These are phyloP conservation scores for Nakazawaea molendinolei DNA, from an alignment of 805 yeast species.

Conservation along the genomic window DNA sequence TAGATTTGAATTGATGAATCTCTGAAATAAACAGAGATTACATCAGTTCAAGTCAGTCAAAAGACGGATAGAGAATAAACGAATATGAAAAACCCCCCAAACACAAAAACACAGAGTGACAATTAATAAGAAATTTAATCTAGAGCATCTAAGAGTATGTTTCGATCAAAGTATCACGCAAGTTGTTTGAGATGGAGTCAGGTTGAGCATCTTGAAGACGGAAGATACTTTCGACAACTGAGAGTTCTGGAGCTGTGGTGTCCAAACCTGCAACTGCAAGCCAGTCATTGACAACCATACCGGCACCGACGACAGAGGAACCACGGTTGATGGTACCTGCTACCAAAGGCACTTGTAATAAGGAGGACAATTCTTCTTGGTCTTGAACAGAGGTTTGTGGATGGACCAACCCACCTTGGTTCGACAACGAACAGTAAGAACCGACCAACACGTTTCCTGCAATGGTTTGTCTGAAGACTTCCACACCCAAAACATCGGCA, in stretches of 20 bases:
- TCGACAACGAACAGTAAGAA: slow-evolving; percentile 87
- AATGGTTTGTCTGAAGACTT: slow-evolving; percentile 97
- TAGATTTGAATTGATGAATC: too few species aligned
- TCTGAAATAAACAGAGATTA: too few species aligned
- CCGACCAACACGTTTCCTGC: slow-evolving; percentile 98
- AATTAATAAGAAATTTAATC: not conserved
- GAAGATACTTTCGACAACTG: slow-evolving; percentile 95
- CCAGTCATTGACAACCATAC: slow-evolving; percentile 98
- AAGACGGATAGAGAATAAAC: not conserved
- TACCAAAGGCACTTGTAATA: slow-evolving; percentile 93
- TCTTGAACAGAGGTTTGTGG: slow-evolving; percentile 97
- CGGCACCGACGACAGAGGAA: slow-evolving; percentile 96
- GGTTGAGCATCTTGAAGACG: slow-evolving; percentile 89
- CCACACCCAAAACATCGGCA: slow-evolving; percentile 97
- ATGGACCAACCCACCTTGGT: slow-evolving; percentile 98
- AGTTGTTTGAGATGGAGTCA: slow-evolving; percentile 73
- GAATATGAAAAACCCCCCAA: not conserved
- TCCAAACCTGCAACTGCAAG: slow-evolving; percentile 94
- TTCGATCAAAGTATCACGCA: slow-evolving; percentile 89
- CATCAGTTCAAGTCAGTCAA: not conserved
- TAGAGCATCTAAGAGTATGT: slow-evolving; percentile 57
- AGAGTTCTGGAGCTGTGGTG: slow-evolving; percentile 97
- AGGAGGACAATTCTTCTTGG: slow-evolving; percentile 94
- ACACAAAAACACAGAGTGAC: not conserved
- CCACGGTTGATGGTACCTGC: slow-evolving; percentile 99